Percentiles rank a stretch among this genome's conserved stretches.
phyloP scores from a whole-genome alignment of 1,284 basidiomycete genomes.

The Peniophora sp. region DNA sequence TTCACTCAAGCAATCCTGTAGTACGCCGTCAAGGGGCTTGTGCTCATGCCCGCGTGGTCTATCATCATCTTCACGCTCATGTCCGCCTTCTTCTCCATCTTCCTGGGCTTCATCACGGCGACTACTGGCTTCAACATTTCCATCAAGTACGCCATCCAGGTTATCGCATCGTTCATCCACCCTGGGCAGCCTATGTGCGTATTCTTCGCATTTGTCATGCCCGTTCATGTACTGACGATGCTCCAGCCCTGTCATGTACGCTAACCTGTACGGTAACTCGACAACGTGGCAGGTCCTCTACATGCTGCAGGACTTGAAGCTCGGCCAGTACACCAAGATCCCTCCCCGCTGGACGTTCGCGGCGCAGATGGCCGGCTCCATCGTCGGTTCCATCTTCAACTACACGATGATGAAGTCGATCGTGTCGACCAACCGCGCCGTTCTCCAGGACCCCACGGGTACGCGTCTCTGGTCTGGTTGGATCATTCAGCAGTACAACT shows the following conservation, averaged over 20 bases:
- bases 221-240: background rate
- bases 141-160: constrained; percentile 48
- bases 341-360: constrained; percentile 39
- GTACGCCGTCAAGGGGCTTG: constrained; percentile 30
- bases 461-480: constrained; percentile 45
- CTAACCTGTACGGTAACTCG: constrained; percentile 46
- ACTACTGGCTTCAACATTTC: constrained; percentile 20
- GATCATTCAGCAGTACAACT: constrained; percentile 45
- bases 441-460: constrained; percentile 40
- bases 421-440: constrained; percentile 37
- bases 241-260: constrained; percentile 40
- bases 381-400: constrained; percentile 40
- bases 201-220: background rate
- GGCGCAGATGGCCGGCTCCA: constrained; percentile 38
- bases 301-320: constrained; percentile 49
- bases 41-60: constrained; percentile 48
- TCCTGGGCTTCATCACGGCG: constrained; percentile 39
- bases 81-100: constrained; percentile 36
- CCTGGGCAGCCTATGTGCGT: constrained; percentile 48
- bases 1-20: constrained; percentile 5
- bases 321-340: constrained; percentile 54
- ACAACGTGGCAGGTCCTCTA: constrained; percentile 54
- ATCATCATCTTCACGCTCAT: constrained; percentile 40
- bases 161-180: constrained; percentile 55
- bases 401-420: constrained; percentile 49